Percentiles rank a stretch among this genome's conserved stretches.
Evolutionary conservation across 2,329 filamentous ascomycete genomes (phyloP).

Genomic region (Apiospora phragmitis): DNA sequence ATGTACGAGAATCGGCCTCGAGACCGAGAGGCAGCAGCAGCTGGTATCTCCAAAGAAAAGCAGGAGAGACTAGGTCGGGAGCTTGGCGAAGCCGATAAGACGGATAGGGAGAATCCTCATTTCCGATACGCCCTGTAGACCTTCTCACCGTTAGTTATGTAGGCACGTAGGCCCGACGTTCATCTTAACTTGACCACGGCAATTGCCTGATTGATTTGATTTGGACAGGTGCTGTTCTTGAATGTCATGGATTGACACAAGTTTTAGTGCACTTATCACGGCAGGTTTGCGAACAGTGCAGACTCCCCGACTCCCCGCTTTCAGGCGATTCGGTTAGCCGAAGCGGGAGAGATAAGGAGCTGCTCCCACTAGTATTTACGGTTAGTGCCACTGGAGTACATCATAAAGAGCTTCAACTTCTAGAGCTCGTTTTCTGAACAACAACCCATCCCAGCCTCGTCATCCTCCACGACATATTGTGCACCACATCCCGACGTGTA

Average conservation of each 20-base stretch:
- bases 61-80: conserved; percentile 25
- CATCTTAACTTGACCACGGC: background rate
- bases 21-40: conserved; percentile 21
- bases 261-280: background rate
- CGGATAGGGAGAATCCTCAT: conserved; percentile 22
- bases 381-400: background rate
- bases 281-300: background rate
- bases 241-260: background rate
- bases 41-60: conserved; percentile 28
- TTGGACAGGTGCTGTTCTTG: background rate
- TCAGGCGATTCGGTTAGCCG: background rate
- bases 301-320: background rate
- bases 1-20: conserved; percentile 28
- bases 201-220: background rate
- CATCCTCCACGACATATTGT: background rate
- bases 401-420: background rate
- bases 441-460: background rate
- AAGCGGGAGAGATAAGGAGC: background rate
- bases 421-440: background rate
- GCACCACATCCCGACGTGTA: background rate
- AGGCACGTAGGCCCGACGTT: background rate
- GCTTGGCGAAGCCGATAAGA: conserved; percentile 28
- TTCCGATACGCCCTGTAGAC: conserved; percentile 14
- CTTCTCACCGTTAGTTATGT: background rate
- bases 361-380: background rate